Conservation (phyloP, 176 grass and related monocot species). For the Rhipidocladum racemiflorum region DNA sequence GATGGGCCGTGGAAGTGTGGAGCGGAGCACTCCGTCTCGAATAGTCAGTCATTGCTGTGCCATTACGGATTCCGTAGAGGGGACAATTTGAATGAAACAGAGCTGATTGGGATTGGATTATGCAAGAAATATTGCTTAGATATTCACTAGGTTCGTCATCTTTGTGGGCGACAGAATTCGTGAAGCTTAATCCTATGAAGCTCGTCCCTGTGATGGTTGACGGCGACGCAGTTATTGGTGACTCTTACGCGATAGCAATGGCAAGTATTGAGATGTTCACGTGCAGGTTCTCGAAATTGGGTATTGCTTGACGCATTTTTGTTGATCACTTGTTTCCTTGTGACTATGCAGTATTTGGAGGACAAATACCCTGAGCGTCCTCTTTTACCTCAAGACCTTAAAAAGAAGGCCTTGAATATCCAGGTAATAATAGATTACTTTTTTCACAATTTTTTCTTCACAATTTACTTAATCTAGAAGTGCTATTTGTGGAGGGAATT, state of each 20-base stretch:
- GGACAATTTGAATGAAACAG: background rate
- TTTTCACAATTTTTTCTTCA: background rate
- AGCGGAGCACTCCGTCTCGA: background rate
- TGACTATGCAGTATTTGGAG: conserved; percentile 49
- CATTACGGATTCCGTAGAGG: background rate
- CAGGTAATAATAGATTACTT: conserved; percentile 37
- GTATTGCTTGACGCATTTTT: background rate
- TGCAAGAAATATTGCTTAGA: background rate
- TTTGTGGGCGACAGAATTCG: conserved; percentile 41
- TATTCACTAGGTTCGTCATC: background rate
- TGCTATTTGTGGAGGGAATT: background rate
- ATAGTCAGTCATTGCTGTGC: background rate
- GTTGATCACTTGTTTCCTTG: background rate
- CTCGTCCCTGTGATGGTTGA: conserved; percentile 39
- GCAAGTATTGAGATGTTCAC: conserved; percentile 13
- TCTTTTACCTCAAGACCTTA: conserved; percentile 45
- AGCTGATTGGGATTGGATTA: background rate
- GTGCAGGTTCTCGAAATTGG: background rate
- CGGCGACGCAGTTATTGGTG: conserved; percentile 9
- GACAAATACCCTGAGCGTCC: conserved; percentile 38
- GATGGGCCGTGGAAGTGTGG: background rate
- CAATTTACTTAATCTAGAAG: background rate
- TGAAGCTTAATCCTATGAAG: conserved; percentile 57
- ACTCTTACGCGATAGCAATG: conserved; percentile 46
- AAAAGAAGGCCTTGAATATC: conserved; percentile 47